phyloP scores from a whole-genome alignment of 768 basidiomycete genomes.

The Mycena pura region DNA sequence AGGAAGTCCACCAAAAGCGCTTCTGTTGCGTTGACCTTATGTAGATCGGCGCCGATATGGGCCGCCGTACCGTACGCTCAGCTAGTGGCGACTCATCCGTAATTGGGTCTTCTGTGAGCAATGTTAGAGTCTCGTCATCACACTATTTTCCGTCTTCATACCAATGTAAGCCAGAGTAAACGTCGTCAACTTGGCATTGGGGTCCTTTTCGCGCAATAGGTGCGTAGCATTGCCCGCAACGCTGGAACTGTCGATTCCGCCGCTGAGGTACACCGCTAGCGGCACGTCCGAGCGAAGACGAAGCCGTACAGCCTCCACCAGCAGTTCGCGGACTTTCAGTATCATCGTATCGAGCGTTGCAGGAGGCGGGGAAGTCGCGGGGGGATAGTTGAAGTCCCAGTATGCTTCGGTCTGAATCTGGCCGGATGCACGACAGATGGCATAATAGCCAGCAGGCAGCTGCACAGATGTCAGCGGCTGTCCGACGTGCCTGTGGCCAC shows the following conservation, averaged over 20 bases:
- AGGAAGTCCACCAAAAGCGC: too few species aligned
- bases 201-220: constrained; percentile 15
- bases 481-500: too few species aligned
- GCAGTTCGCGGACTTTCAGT: neutral
- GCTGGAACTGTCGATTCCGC: constrained; percentile 26
- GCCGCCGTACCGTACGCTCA: too few species aligned
- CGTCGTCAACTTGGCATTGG: constrained; percentile 16
- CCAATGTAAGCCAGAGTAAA: constrained; percentile 21
- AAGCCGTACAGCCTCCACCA: constrained; percentile 19
- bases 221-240: constrained; percentile 23
- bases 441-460: constrained; percentile 11
- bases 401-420: constrained; percentile 13
- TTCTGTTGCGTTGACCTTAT: too few species aligned
- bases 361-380: neutral
- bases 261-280: constrained; percentile 25
- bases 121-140: neutral
- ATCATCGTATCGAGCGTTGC: constrained; percentile 16
- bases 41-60: too few species aligned
- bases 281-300: constrained; percentile 26
- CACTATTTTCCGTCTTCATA: too few species aligned
- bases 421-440: constrained; percentile 10
- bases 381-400: constrained; percentile 25
- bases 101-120: constrained; percentile 6
- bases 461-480: neutral
- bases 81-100: constrained; percentile 21